Conservation (phyloP, 2,329 filamentous ascomycete genomes). For the Berkeleyomyces basicola region DNA sequence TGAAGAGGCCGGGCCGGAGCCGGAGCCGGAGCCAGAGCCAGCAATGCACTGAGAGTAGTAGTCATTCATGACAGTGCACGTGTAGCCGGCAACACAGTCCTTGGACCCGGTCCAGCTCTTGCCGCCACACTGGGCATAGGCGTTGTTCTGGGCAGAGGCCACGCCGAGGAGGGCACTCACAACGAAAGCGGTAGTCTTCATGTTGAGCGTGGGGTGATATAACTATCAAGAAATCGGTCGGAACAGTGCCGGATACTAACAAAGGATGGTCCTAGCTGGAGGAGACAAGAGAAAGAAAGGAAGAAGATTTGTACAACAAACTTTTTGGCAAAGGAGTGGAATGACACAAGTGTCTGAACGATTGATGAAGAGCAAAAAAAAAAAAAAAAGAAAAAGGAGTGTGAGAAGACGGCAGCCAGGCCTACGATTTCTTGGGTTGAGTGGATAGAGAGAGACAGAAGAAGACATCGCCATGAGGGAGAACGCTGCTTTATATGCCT, state of each 20-base stretch:
- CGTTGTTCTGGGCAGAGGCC: neutral
- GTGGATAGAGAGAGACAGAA: neutral
- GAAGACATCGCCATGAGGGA: neutral
- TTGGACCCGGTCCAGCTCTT: neutral
- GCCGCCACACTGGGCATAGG: slow-evolving; percentile 1
- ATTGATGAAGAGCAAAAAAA: neutral
- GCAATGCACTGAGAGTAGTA: slow-evolving; percentile 1
- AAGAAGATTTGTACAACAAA: neutral
- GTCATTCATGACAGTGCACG: neutral
- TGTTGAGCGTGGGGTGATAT: neutral
- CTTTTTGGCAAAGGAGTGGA: neutral
- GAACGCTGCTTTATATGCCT: neutral
- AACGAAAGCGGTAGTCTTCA: neutral
- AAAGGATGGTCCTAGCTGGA: neutral
- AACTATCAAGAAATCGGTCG: neutral
- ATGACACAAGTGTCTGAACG: neutral
- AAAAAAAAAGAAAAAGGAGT: neutral
- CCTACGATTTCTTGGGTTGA: neutral
- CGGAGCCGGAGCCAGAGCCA: neutral
- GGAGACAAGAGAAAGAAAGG: neutral
- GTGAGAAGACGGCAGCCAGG: neutral
- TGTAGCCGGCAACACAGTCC: neutral
- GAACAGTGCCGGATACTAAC: neutral
- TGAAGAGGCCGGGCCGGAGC: neutral
- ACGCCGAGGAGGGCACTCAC: neutral